Evolutionary conservation across 2,329 filamentous ascomycete genomes (phyloP), one percentile per base, ranked within the genome.

Genomic region (Penicillium thymicola): DNA sequence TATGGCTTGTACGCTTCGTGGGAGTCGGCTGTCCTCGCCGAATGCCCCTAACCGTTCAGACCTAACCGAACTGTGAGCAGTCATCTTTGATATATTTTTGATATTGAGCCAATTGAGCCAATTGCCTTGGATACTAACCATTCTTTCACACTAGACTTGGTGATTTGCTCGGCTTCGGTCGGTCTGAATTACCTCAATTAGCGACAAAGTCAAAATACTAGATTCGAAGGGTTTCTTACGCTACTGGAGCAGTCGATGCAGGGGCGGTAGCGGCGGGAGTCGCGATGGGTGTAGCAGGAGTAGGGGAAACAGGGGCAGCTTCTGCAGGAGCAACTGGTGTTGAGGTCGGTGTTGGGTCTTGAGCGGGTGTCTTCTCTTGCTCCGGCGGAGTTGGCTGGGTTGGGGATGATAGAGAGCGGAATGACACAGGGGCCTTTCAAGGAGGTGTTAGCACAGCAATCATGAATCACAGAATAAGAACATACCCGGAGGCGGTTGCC

Each of bases 1-100:
- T 43, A 95, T 80, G 37, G 93, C 90, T 78, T 95, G 89, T 30
- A 97, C 85, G 60, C 87, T 85, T 67, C 90, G 85, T 37, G 92
- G 92, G 38, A 89, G 79, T 61, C 90, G 87, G 54, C 78, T 70
- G 28, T 71, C 70, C 36, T 65, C 51, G 18, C 62, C 64, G 34
- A 76, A 56, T 55, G 66, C 65, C 45, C 69, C 66, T 51, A 77
- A 52, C 38, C 75, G 73, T 46, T 75, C 66, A 30, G 64, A 62
- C 75, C 75, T 77, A 49, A 38, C 25, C 37, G 16, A 16, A 27
- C 14, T 16, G 43, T 64, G 18, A 65, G 64, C 41, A 37, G 18
- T 50, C 25, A 23, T 34, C 50, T 52, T 45, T 13, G 21, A 34
- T 32, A 13, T n/a, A 14, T 34, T 28, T 25, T 40, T 34, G 34